A percentile compares a stretch with the other conserved stretches of the same genome.
Evolutionary conservation across 495 filamentous ascomycete species (phyloP).

Genomic region (Xylaria scruposa): DNA sequence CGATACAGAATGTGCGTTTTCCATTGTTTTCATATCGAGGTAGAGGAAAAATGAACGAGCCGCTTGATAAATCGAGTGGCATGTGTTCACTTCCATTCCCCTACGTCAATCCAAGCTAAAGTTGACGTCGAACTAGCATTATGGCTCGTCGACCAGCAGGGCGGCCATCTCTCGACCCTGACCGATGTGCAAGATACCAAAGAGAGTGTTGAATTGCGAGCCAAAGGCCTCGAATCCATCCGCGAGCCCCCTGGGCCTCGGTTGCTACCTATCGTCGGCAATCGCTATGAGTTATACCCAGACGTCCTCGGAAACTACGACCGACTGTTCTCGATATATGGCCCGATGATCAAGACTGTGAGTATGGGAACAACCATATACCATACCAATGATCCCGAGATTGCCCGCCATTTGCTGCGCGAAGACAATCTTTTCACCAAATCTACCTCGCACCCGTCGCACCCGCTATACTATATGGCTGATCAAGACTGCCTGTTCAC

Average conservation of each 20-base stretch:
- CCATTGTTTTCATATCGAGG: not conserved
- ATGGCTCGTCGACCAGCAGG: not conserved
- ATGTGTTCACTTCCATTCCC: not conserved
- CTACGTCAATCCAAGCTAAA: not conserved
- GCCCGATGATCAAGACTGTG: conserved; percentile 52
- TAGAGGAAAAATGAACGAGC: not conserved
- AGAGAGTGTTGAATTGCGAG: not conserved
- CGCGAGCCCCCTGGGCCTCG: conserved; percentile 47
- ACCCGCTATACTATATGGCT: conserved; percentile 6
- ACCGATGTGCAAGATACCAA: not conserved
- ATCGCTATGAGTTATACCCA: conserved; percentile 55
- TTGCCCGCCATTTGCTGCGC: conserved; percentile 42
- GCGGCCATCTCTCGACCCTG: not conserved
- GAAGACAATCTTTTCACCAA: conserved; percentile 54
- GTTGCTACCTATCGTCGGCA: conserved; percentile 50
- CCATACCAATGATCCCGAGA: conserved; percentile 51
- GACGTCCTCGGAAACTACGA: conserved; percentile 59
- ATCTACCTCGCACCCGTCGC: conserved; percentile 41
- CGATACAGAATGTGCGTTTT: not conserved
- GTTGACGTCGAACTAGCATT: not conserved
- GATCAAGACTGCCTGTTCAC: not conserved
- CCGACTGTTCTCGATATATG: conserved; percentile 54
- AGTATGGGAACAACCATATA: conserved; percentile 53
- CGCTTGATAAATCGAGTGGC: not conserved
- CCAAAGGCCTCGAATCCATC: conserved; percentile 27